A percentile compares a stretch with the other conserved stretches of the same genome.
Evolutionary conservation across 495 filamentous ascomycete genomes (phyloP).

Genomic region (Neurospora discreta): DNA sequence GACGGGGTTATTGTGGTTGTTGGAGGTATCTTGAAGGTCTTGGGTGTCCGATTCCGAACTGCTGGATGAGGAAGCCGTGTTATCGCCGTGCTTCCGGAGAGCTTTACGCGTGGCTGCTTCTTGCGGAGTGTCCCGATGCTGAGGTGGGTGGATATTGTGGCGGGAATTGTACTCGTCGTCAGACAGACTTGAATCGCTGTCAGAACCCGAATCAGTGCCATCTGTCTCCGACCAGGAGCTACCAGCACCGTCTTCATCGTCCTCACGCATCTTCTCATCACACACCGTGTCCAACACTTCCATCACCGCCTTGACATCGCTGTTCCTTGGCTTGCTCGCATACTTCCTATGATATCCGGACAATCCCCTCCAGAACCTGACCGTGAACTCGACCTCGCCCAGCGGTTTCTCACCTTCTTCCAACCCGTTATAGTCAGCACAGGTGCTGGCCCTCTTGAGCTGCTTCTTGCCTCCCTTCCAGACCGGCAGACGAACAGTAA

Average conservation of each 20-base stretch:
- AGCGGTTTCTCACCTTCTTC: constrained; percentile 36
- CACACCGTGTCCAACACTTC: constrained; percentile 51
- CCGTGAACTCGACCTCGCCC: constrained; percentile 42
- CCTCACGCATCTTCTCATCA: constrained; percentile 37
- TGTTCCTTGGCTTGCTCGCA: constrained; percentile 34
- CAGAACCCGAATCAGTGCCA: constrained; percentile 4
- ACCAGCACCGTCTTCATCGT: constrained; percentile 17
- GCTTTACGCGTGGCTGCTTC: constrained; percentile 16
- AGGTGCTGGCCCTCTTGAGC: constrained; percentile 29
- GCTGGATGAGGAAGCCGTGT: neutral
- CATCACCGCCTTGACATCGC: constrained; percentile 44
- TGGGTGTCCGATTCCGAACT: neutral
- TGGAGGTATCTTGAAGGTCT: neutral
- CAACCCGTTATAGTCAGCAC: constrained; percentile 27
- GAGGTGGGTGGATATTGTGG: constrained; percentile 14
- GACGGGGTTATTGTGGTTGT: neutral
- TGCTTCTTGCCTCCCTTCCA: constrained; percentile 42
- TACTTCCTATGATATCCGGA: constrained; percentile 44
- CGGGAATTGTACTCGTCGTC: constrained; percentile 2
- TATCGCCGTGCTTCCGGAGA: constrained; percentile 12
- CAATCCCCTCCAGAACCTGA: constrained; percentile 48
- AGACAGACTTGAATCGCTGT: constrained; percentile 3
- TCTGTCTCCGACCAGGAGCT: neutral
- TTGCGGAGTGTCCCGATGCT: neutral
- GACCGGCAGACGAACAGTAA: constrained; percentile 41